Base-by-base conservation (phyloP, 192 early-diverging fungal species). In the Coemansia pectinata region DNA sequence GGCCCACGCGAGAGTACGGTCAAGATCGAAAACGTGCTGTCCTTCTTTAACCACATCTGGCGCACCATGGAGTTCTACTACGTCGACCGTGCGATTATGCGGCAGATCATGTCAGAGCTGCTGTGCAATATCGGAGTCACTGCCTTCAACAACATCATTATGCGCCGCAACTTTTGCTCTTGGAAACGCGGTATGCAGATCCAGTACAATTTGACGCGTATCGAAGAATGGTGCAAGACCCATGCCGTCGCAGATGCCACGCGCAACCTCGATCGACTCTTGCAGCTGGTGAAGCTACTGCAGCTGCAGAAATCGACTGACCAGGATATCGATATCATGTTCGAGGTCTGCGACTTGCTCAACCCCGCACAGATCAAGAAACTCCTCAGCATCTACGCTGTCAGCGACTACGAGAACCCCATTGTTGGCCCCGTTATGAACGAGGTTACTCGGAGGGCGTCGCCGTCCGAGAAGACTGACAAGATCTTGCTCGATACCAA, bases 171-270 rank as follows among this genome's bases (percentile, higher is more conserved):
- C 87, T 99, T 98, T 69, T 97, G 94, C 86, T 97, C 98, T 25
- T 98, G 96, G 95, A 98, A 99, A 83, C 91, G 98, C 72, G 95
- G 95, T 76, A 95, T 97, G 88, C 98, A 99, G 87, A 96, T 99
- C 72, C 96, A 98, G 85, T 99, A 97, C 86, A 99, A 99, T 66
- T 91, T 98, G 50, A 93, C 94, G 3, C 88, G 96, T 21, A 89
- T 99, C 67, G 95, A 98, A 79, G 98, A 99, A 76, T 99, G 98
- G 98, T 98, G 96, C 89, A 96, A 96, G 78, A 90, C 92, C 21
- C 95, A 98, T 77, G 91, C 90, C 39, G 92, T 97, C 19, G 86
- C 92, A 29, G 98, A 99, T 76, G 90, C 91, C 41, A 90, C 87
- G 2, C 85, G 97, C 63, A 95, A 98, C 73, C 81, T 96, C 4